Percentiles rank a stretch among this genome's conserved stretches.
These are phyloP conservation scores for Coriaria nepalensis DNA, from an alignment of 306 rosid genomes.

Conservation along the genomic window DNA sequence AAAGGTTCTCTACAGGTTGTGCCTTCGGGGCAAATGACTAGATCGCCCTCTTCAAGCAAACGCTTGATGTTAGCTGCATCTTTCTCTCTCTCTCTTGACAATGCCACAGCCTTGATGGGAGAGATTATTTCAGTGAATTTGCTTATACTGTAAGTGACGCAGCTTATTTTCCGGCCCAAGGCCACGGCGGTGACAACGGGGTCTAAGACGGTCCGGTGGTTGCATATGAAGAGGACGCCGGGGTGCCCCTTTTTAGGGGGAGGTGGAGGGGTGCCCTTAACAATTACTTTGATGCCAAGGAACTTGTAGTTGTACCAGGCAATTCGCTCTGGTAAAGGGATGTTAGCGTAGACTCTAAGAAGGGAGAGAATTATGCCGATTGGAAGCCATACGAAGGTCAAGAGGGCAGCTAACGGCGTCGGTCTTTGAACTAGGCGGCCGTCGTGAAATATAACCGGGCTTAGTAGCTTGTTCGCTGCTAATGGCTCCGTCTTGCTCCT, in stretches of 20 bases:
- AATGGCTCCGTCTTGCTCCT: conserved; percentile 44
- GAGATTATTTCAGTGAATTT: conserved; percentile 72
- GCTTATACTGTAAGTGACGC: conserved; percentile 88
- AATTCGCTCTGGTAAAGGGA: conserved; percentile 61
- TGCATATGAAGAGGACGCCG: conserved; percentile 73
- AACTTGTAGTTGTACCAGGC: conserved; percentile 66
- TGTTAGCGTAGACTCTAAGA: conserved; percentile 60
- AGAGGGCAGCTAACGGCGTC: conserved; percentile 53
- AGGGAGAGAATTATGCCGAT: conserved; percentile 61
- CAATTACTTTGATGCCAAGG: conserved; percentile 49
- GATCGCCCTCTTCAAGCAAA: conserved; percentile 74
- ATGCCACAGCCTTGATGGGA: conserved; percentile 72
- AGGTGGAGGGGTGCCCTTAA: conserved; percentile 80
- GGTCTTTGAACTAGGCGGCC: conserved; percentile 83
- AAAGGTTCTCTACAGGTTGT: conserved; percentile 88
- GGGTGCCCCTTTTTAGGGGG: conserved; percentile 55
- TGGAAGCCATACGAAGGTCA: conserved; percentile 82
- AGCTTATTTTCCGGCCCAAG: conserved; percentile 67
- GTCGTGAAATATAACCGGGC: conserved; percentile 77
- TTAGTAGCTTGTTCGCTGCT: conserved; percentile 59
- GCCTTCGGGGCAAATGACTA: conserved; percentile 89
- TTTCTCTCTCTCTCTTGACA: conserved; percentile 72
- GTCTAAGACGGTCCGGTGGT: conserved; percentile 80
- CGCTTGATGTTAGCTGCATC: conserved; percentile 64
- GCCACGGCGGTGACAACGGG: conserved; percentile 74